Conservation (phyloP, 441 rosid genomes). For the Pelargonium myrrhifolium region DNA sequence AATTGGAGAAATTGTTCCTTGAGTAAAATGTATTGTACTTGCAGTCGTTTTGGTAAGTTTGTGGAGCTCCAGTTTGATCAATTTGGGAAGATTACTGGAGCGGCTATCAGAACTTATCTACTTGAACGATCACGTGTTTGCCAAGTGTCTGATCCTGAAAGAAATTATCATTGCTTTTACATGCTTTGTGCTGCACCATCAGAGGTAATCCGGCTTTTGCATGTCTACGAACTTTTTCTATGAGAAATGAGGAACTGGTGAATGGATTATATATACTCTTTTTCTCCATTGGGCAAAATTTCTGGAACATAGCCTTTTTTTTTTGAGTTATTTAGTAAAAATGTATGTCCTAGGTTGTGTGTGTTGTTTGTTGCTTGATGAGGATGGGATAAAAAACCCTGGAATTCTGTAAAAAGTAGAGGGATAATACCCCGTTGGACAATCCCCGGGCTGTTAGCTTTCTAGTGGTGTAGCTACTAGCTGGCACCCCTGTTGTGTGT, state of each 20-base stretch:
- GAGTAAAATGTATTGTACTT: constrained; percentile 16
- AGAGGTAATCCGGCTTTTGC: constrained; percentile 34
- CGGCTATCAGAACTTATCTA: constrained; percentile 71
- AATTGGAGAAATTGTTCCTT: constrained; percentile 11
- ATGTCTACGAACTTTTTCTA: constrained; percentile 10
- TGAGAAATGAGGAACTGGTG: constrained; percentile 5
- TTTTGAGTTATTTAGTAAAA: neutral
- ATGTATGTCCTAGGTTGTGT: neutral
- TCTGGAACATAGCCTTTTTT: neutral
- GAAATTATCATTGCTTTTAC: constrained; percentile 80
- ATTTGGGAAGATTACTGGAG: constrained; percentile 63
- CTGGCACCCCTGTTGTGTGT: neutral
- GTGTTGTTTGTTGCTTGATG: neutral
- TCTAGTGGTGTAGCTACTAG: neutral
- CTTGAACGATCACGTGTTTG: constrained; percentile 75
- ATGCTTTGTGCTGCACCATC: constrained; percentile 73
- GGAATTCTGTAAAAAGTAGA: neutral
- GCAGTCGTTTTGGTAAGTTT: constrained; percentile 78
- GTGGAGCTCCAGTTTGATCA: constrained; percentile 70
- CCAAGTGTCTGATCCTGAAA: constrained; percentile 78
- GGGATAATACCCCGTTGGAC: neutral
- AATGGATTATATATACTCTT: constrained; percentile 2
- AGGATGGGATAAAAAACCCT: neutral
- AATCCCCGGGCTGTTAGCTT: neutral
- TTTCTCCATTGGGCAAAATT: neutral